Conservation (phyloP, 169 alveolate species). For the Plasmodium gonderi region DNA sequence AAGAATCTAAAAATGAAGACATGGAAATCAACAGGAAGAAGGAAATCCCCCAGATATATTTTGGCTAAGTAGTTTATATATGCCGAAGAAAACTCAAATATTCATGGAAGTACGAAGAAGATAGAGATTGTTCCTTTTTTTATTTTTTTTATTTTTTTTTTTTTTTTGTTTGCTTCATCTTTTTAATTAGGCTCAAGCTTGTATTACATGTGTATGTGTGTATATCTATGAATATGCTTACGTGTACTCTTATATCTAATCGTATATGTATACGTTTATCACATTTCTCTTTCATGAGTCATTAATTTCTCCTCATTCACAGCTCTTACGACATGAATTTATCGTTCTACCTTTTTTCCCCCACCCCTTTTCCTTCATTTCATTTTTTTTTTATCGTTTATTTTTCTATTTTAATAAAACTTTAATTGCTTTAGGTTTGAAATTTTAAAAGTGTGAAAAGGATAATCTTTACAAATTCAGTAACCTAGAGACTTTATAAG, state of each 20-base stretch:
- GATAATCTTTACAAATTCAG: not conserved
- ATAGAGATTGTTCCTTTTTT: not conserved
- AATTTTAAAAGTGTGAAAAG: constrained; percentile 2
- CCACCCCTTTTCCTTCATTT: not conserved
- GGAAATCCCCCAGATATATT: constrained; percentile 25
- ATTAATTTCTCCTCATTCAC: not conserved
- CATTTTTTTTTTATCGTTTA: not conserved
- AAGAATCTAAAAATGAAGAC: not conserved
- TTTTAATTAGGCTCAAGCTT: not conserved
- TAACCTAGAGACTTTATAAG: not conserved
- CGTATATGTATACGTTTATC: not conserved
- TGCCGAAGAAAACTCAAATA: not conserved
- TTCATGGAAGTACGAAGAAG: not conserved
- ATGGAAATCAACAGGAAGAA: constrained; percentile 12
- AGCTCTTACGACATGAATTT: not conserved
- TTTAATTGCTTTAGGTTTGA: not conserved
- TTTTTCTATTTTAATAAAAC: constrained; percentile 13
- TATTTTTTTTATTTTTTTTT: not conserved
- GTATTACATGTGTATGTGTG: not conserved
- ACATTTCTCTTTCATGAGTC: not conserved
- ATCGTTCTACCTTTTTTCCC: not conserved
- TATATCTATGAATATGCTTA: not conserved
- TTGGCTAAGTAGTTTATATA: not conserved
- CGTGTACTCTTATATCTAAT: not conserved
- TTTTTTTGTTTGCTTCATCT: not conserved